These are phyloP conservation scores for Penicillium goetzii DNA, from an alignment of 495 filamentous ascomycete species.

Conservation along the genomic window DNA sequence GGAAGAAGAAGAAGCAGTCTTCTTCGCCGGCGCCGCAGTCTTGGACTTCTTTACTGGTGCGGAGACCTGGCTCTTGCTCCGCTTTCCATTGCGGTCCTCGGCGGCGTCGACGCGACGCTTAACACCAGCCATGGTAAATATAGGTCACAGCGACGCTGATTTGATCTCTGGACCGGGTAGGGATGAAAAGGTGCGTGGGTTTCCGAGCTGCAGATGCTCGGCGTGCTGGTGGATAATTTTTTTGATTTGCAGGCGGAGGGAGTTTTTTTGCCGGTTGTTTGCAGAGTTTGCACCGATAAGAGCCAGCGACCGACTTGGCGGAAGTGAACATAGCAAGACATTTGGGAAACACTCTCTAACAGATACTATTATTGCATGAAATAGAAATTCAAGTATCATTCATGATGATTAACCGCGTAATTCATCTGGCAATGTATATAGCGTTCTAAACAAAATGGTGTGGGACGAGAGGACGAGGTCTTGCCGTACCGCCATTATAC, in stretches of 20 bases:
- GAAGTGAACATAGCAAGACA: background rate
- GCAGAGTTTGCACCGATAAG: conserved; percentile 45
- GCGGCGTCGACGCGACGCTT: conserved; percentile 48
- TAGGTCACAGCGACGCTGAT: conserved; percentile 18
- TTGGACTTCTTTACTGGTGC: conserved; percentile 42
- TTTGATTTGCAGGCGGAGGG: conserved; percentile 38
- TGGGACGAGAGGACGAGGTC: background rate
- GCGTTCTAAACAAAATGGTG: conserved; percentile 11
- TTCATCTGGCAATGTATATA: conserved; percentile 8
- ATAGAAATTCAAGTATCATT: too few species aligned
- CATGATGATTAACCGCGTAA: background rate
- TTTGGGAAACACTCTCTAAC: background rate
- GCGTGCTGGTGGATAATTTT: conserved; percentile 37
- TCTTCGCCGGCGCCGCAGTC: conserved; percentile 37
- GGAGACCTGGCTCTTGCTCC: conserved; percentile 46
- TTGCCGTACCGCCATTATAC: conserved; percentile 6
- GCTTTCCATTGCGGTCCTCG: conserved; percentile 54
- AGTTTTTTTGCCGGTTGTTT: conserved; percentile 44
- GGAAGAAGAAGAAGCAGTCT: conserved; percentile 27
- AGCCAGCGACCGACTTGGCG: background rate
- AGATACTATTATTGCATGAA: background rate
- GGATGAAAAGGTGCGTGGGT: conserved; percentile 19
- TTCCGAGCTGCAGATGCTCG: conserved; percentile 32
- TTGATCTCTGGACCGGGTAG: conserved; percentile 2
- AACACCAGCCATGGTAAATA: conserved; percentile 45